phyloP scores from a whole-genome alignment of 257 asterid genomes.

The Solanum pinnatisectum region DNA sequence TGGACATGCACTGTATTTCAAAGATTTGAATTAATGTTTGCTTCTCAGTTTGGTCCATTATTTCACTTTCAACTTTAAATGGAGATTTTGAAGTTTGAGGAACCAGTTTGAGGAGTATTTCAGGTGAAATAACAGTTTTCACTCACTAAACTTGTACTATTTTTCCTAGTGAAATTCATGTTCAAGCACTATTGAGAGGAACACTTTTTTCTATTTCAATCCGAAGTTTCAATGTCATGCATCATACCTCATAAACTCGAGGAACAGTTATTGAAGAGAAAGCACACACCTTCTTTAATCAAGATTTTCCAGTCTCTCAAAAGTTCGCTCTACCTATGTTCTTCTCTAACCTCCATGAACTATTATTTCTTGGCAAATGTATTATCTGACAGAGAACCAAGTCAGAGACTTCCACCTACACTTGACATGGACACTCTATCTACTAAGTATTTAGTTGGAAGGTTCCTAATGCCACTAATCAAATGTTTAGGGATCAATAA shows the following conservation, averaged over 20 bases:
- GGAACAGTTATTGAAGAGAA: not conserved
- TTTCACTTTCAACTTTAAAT: not conserved
- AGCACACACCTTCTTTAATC: not conserved
- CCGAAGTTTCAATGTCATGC: not conserved
- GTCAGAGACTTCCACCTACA: not conserved
- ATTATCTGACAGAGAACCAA: not conserved
- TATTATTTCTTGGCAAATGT: not conserved
- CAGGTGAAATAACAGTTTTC: not conserved
- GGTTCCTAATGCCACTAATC: not conserved
- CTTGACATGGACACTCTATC: not conserved
- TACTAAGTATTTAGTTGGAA: not conserved
- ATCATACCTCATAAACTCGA: not conserved
- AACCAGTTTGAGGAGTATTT: not conserved
- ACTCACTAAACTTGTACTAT: not conserved
- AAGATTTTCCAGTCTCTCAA: not conserved
- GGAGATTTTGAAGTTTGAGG: not conserved
- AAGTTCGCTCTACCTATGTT: not conserved
- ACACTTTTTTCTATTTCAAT: not conserved
- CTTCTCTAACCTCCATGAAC: not conserved
- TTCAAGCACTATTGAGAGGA: not conserved
- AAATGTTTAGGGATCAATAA: not conserved
- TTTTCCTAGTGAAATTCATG: not conserved
- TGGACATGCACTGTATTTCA: not conserved
- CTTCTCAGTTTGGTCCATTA: not conserved
- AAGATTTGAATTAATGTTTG: not conserved